Percentiles rank a stretch among this genome's conserved stretches.
These are phyloP conservation scores for Staphylotrichum tortipilum DNA, from an alignment of 495 filamentous ascomycete species.

Conservation along the genomic window DNA sequence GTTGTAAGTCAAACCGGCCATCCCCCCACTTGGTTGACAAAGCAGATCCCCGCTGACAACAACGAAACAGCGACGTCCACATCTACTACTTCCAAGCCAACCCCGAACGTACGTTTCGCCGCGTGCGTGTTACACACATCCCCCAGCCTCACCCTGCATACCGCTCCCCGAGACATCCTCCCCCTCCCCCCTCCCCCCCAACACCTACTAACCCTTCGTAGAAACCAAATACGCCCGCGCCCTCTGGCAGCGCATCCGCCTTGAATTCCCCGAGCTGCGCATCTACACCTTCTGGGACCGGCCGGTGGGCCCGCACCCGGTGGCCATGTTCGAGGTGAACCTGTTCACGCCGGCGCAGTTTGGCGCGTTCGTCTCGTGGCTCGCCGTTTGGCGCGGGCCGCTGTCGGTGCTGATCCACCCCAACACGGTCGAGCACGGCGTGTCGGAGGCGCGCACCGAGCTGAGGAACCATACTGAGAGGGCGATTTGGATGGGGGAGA, in stretches of 20 bases:
- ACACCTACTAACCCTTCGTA: neutral
- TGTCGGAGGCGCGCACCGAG: slow-evolving; percentile 34
- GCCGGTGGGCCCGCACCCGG: slow-evolving; percentile 73
- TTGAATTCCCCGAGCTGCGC: slow-evolving; percentile 81
- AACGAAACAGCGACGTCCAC: slow-evolving; percentile 54
- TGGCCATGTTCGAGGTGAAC: slow-evolving; percentile 91
- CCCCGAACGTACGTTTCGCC: slow-evolving; percentile 33
- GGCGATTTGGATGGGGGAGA: slow-evolving; percentile 79
- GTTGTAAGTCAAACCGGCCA: slow-evolving; percentile 36
- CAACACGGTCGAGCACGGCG: slow-evolving; percentile 50
- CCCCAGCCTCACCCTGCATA: too few species aligned
- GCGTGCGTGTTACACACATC: too few species aligned
- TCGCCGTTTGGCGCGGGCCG: slow-evolving; percentile 75
- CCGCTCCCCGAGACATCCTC: too few species aligned
- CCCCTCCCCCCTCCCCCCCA: too few species aligned
- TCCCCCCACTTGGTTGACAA: neutral
- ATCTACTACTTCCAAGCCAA: slow-evolving; percentile 71
- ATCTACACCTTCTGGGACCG: slow-evolving; percentile 70
- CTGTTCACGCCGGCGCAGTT: slow-evolving; percentile 79
- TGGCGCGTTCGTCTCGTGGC: slow-evolving; percentile 78
- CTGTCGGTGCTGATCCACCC: slow-evolving; percentile 74
- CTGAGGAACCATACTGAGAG: slow-evolving; percentile 61
- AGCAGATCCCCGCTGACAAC: neutral
- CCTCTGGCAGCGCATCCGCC: slow-evolving; percentile 68
- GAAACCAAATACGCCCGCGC: slow-evolving; percentile 49